These are phyloP conservation scores for Colletotrichum tabaci DNA, from an alignment of 2,329 filamentous ascomycete species.

Conservation along the genomic window DNA sequence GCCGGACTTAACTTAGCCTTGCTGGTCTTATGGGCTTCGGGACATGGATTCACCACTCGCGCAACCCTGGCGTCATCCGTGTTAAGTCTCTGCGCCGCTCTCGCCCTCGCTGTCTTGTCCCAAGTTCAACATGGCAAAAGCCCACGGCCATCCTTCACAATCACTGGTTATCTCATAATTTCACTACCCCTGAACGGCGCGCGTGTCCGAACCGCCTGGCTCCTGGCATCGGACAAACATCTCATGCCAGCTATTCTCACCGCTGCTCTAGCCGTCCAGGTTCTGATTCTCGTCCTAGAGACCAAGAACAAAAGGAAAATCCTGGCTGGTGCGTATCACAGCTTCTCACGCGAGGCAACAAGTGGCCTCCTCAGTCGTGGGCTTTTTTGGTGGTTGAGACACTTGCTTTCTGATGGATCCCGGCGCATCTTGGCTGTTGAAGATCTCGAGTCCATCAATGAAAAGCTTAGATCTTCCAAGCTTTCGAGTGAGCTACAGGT, in stretches of 20 bases:
- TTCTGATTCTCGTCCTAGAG: conserved; percentile 23
- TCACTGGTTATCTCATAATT: conserved; percentile 24
- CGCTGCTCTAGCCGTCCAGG: conserved; percentile 22
- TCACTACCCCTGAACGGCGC: conserved; percentile 23
- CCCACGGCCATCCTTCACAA: conserved; percentile 20
- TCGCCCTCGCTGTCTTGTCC: conserved; percentile 18
- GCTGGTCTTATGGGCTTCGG: conserved; percentile 24
- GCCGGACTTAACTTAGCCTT: conserved; percentile 24
- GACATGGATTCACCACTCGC: conserved; percentile 28
- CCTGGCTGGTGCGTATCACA: conserved; percentile 20
- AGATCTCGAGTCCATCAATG: conserved; percentile 28
- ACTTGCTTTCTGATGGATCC: conserved; percentile 27
- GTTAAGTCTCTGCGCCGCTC: conserved; percentile 24
- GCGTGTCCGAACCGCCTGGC: conserved; percentile 26
- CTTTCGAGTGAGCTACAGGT: conserved; percentile 20
- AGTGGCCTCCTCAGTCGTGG: conserved; percentile 28
- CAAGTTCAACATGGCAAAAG: conserved; percentile 28
- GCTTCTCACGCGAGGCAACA: conserved; percentile 26
- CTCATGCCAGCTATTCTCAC: conserved; percentile 26
- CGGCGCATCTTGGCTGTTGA: conserved; percentile 23
- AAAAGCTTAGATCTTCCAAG: conserved; percentile 25
- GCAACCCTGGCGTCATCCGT: conserved; percentile 26
- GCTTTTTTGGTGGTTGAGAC: conserved; percentile 30
- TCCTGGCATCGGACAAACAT: conserved; percentile 21
- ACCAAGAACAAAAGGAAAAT: conserved; percentile 23